These are phyloP conservation scores for Fusarium sp. DNA, from an alignment of 2,329 filamentous ascomycete genomes.

Conservation along the genomic window DNA sequence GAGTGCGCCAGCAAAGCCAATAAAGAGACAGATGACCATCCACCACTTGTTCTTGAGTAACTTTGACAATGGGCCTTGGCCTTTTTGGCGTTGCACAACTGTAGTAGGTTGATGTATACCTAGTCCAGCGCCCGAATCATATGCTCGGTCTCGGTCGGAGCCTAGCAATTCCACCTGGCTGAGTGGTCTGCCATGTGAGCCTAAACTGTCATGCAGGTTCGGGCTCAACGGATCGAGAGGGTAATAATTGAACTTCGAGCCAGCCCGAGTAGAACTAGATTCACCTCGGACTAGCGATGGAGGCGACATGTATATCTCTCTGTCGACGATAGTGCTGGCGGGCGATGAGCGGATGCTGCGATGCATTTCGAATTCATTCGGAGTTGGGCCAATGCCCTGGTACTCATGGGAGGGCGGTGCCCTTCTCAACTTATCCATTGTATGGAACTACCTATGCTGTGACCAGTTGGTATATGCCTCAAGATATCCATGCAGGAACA, in stretches of 20 bases:
- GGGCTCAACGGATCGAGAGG: conserved; percentile 1
- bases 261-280: conserved; percentile 1
- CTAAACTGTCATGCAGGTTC: not conserved
- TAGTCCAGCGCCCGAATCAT: not conserved
- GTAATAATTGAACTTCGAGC: not conserved
- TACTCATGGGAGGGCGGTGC: conserved; percentile 5
- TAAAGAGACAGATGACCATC: conserved; percentile 19
- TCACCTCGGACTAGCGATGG: conserved; percentile 2
- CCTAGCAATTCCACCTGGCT: conserved; percentile 8
- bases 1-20: conserved; percentile 16
- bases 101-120: conserved; percentile 4
- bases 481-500: not conserved
- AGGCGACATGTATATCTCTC: conserved; percentile 10
- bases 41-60: conserved; percentile 25
- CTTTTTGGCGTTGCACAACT: not conserved
- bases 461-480: not conserved
- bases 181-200: not conserved
- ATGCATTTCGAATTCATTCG: not conserved
- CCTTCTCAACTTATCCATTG: not conserved
- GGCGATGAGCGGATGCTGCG: conserved; percentile 2
- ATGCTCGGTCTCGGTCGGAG: not conserved
- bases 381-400: not conserved
- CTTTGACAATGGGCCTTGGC: not conserved
- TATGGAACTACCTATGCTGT: not conserved
- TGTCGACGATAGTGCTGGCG: not conserved